Conservation (phyloP, 2,329 filamentous ascomycete genomes). For the Xylariaceae sp. region DNA sequence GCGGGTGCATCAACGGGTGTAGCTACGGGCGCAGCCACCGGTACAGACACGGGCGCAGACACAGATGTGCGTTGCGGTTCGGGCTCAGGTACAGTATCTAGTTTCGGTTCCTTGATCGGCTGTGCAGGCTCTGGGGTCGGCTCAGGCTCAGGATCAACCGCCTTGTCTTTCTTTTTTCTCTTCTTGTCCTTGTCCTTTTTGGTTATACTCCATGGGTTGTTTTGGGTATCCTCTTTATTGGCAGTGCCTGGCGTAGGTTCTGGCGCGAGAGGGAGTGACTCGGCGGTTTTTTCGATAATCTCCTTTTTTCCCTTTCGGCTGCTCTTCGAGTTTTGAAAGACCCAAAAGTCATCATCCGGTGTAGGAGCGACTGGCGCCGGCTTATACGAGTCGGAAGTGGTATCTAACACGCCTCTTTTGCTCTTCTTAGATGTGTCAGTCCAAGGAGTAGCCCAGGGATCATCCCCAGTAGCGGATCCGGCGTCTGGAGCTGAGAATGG, state of each 20-base stretch:
- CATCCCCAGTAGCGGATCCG: slow-evolving; percentile 27
- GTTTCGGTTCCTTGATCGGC: slow-evolving; percentile 14
- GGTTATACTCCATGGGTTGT: slow-evolving; percentile 11
- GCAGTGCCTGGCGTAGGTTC: slow-evolving; percentile 13
- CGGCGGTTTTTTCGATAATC: slow-evolving; percentile 19
- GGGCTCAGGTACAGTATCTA: slow-evolving; percentile 29
- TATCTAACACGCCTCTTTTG: slow-evolving; percentile 36
- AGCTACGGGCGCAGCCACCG: slow-evolving; percentile 24
- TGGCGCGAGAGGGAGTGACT: slow-evolving; percentile 14
- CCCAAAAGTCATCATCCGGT: slow-evolving; percentile 35
- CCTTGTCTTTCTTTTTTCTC: slow-evolving; percentile 43
- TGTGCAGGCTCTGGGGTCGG: slow-evolving; percentile 9
- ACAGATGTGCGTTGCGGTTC: slow-evolving; percentile 24
- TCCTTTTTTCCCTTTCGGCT: slow-evolving; percentile 35
- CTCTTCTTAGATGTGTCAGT: slow-evolving; percentile 34
- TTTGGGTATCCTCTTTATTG: slow-evolving; percentile 20
- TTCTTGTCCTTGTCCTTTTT: slow-evolving; percentile 20
- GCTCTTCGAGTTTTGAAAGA: slow-evolving; percentile 27
- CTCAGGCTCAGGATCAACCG: slow-evolving; percentile 25
- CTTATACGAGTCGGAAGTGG: slow-evolving; percentile 15
- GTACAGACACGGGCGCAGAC: slow-evolving; percentile 25
- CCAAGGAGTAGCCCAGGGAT: slow-evolving; percentile 33
- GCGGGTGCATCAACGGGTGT: slow-evolving; percentile 30
- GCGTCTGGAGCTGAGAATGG: slow-evolving; percentile 24
- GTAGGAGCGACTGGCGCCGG: slow-evolving; percentile 26